Conservation (phyloP, 1,284 basidiomycete species). For the Mycena sp. region DNA sequence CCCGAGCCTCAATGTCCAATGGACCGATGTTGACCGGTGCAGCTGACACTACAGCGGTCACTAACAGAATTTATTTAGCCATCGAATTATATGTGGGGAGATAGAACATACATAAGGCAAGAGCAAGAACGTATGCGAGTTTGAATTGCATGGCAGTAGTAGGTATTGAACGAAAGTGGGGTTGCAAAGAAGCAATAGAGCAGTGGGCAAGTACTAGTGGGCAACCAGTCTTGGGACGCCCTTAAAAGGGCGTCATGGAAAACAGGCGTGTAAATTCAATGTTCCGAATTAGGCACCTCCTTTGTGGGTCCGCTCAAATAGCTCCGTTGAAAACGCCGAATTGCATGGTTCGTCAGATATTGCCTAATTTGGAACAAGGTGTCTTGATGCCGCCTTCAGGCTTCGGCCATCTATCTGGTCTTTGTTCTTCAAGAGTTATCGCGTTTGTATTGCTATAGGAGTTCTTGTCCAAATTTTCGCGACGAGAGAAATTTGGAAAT, state of each 20-base stretch:
- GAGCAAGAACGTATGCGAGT: conserved; percentile 4
- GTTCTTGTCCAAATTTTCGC: not conserved
- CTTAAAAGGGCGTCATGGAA: not conserved
- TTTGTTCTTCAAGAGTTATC: not conserved
- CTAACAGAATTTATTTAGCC: not conserved
- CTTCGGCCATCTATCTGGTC: not conserved
- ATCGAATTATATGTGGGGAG: not conserved
- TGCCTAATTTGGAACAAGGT: conserved; percentile 7
- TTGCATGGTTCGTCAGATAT: not conserved
- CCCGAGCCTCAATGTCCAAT: conserved; percentile 14
- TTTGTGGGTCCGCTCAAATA: not conserved
- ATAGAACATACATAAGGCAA: not conserved
- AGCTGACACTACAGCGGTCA: conserved; percentile 11
- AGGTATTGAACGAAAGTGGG: conserved; percentile 10
- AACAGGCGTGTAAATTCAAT: not conserved
- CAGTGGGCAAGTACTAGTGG: not conserved
- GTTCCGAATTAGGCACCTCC: not conserved
- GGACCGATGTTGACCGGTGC: conserved; percentile 8
- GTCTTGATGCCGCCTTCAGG: not conserved
- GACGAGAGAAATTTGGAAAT: no score
- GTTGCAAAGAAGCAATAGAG: not conserved
- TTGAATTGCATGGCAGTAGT: conserved; percentile 17
- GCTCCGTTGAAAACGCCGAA: not conserved
- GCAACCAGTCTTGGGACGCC: not conserved
- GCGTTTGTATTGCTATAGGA: not conserved